Evolutionary conservation across 768 basidiomycete genomes (phyloP).

Genomic region (Rubroboletus pulcherrimus): DNA sequence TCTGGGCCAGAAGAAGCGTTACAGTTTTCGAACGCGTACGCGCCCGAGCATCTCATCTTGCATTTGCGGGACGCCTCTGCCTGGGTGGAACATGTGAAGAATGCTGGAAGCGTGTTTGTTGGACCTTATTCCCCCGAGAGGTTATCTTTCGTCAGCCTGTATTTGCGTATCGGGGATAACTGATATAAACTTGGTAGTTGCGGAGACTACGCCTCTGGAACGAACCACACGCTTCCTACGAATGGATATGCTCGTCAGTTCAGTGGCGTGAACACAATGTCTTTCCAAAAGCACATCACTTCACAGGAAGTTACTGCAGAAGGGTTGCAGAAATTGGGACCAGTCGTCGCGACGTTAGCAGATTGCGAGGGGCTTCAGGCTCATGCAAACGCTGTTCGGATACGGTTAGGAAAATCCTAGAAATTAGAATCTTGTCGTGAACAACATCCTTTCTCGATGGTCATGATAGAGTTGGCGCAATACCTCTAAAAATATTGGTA

Average conservation of each 20-base stretch:
- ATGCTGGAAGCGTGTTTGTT: constrained; percentile 96
- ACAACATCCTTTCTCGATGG: background rate
- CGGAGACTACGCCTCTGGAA: constrained; percentile 98
- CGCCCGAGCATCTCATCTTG: constrained; percentile 95
- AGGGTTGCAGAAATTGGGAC: constrained; percentile 78
- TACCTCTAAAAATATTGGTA: constrained; percentile 14
- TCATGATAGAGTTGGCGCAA: background rate
- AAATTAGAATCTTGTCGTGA: background rate
- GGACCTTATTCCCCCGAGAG: constrained; percentile 95
- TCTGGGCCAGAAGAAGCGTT: constrained; percentile 70
- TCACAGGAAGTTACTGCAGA: constrained; percentile 85
- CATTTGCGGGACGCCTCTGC: constrained; percentile 74
- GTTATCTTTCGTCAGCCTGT: constrained; percentile 38
- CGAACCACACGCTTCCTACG: constrained; percentile 96
- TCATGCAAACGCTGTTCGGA: constrained; percentile 93
- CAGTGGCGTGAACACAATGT: constrained; percentile 94
- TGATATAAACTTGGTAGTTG: constrained; percentile 51
- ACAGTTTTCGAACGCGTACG: constrained; percentile 92
- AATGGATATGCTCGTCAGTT: constrained; percentile 97
- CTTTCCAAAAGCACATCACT: constrained; percentile 99
- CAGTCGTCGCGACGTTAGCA: constrained; percentile 82
- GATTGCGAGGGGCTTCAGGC: constrained; percentile 94
- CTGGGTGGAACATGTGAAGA: constrained; percentile 66
- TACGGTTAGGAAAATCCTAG: constrained; percentile 49
- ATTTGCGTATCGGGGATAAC: background rate